Conservation (phyloP, 768 basidiomycete genomes). For the Amanita pseudoporphyria region DNA sequence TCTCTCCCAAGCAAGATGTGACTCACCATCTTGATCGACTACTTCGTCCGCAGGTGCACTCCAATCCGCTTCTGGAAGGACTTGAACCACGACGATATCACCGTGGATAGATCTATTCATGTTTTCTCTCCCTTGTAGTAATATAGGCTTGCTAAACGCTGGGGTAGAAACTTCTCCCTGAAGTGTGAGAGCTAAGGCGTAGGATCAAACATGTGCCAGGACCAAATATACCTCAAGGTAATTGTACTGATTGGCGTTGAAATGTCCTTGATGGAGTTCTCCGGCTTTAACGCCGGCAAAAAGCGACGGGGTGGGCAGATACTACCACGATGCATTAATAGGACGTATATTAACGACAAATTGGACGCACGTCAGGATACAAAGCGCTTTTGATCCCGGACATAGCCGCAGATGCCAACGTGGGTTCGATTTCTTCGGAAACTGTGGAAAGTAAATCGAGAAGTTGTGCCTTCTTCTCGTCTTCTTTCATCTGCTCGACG, state of each 20-base stretch:
- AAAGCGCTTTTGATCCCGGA: conserved; percentile 23
- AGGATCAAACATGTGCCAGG: background rate
- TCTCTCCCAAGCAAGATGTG: background rate
- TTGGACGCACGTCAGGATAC: conserved; percentile 59
- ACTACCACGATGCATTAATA: conserved; percentile 35
- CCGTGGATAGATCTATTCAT: conserved; percentile 96
- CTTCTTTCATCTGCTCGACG: conserved; percentile 62
- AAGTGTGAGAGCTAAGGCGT: background rate
- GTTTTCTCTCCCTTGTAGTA: conserved; percentile 81
- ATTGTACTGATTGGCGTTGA: conserved; percentile 93
- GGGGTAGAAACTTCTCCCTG: conserved; percentile 78
- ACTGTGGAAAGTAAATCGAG: conserved; percentile 78
- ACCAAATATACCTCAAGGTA: conserved; percentile 67
- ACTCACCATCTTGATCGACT: conserved; percentile 82
- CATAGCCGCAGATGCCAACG: conserved; percentile 36
- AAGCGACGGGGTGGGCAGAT: conserved; percentile 63
- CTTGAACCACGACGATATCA: conserved; percentile 84
- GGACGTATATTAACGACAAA: background rate
- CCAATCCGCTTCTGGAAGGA: conserved; percentile 86
- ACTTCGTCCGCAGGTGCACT: conserved; percentile 88
- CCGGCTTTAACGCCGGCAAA: conserved; percentile 81
- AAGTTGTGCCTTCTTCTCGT: conserved; percentile 36
- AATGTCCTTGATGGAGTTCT: conserved; percentile 83
- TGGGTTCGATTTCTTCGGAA: conserved; percentile 54
- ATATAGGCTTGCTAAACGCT: conserved; percentile 64